Conservation (phyloP, 345 rosid species). For the Bruguiera gymnorhiza region DNA sequence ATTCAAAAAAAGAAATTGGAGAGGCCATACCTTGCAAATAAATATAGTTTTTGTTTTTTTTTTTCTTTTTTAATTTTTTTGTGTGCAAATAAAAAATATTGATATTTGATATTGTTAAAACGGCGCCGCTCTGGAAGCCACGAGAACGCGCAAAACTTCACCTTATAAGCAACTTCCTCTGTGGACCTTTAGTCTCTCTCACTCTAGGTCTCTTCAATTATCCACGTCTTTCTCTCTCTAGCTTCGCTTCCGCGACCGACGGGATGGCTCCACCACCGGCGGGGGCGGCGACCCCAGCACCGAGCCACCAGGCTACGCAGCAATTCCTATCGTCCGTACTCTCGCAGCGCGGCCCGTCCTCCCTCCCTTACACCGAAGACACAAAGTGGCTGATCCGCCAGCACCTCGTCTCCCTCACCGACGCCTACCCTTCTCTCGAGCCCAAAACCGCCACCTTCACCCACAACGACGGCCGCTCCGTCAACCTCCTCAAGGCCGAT, state of each 20-base stretch:
- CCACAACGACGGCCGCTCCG: slow-evolving; percentile 95
- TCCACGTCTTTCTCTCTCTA: not conserved
- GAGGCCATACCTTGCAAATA: no score
- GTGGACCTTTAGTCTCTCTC: no score
- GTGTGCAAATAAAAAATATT: no score
- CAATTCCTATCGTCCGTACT: slow-evolving; percentile 82
- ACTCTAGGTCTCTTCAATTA: no score
- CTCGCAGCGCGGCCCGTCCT: slow-evolving; percentile 74
- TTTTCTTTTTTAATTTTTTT: no score
- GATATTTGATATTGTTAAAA: no score
- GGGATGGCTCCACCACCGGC: slow-evolving; percentile 5
- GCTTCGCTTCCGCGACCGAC: not conserved
- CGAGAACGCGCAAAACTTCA: no score
- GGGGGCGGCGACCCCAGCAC: not conserved
- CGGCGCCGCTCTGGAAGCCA: no score
- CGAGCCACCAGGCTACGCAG: slow-evolving; percentile 51
- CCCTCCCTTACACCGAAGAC: slow-evolving; percentile 75
- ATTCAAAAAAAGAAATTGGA: no score
- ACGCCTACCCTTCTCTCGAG: slow-evolving; percentile 59
- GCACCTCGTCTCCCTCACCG: slow-evolving; percentile 62
- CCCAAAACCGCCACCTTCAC: slow-evolving; percentile 87
- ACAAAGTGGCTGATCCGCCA: slow-evolving; percentile 90
- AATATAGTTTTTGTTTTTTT: no score
- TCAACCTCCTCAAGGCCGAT: slow-evolving; percentile 83
- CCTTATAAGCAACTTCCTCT: no score